These are phyloP conservation scores for Leptographium procerum DNA, from an alignment of 2,329 filamentous ascomycete species.

Conservation along the genomic window DNA sequence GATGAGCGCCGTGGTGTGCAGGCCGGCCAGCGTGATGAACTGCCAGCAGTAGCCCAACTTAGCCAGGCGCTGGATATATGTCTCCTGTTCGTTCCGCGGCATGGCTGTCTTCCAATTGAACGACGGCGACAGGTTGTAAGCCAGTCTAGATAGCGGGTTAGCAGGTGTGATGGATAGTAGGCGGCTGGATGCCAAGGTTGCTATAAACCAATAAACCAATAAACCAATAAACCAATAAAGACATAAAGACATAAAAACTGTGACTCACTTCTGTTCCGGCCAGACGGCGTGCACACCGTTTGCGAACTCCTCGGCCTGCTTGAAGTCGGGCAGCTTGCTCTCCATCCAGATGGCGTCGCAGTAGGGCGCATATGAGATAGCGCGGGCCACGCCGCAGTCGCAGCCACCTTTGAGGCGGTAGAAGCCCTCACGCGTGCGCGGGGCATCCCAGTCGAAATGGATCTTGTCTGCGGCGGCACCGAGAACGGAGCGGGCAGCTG, in stretches of 20 bases:
- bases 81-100: constrained; percentile 84
- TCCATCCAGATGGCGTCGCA: constrained; percentile 99
- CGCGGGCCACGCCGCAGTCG: constrained; percentile 81
- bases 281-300: constrained; percentile 86
- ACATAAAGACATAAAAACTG: background rate
- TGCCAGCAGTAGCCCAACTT: constrained; percentile 96
- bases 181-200: background rate
- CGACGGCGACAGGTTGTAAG: constrained; percentile 95
- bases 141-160: constrained; percentile 51
- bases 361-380: constrained; percentile 84
- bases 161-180: too few species aligned
- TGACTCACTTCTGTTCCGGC: constrained; percentile 82
- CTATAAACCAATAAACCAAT: background rate
- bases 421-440: constrained; percentile 87
- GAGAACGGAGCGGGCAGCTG: constrained; percentile 64
- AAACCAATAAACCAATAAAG: background rate
- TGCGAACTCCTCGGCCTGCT: constrained; percentile 87
- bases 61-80: constrained; percentile 86
- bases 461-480: constrained; percentile 69
- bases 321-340: constrained; percentile 86
- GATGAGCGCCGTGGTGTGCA: constrained; percentile 92
- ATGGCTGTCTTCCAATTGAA: constrained; percentile 99
- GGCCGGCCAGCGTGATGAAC: constrained; percentile 96
- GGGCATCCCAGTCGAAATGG: constrained; percentile 91
- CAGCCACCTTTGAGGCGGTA: constrained; percentile 89